Evolutionary conservation across 345 rosid genomes (phyloP).

Genomic region (Xanthoceras sorbifolium): DNA sequence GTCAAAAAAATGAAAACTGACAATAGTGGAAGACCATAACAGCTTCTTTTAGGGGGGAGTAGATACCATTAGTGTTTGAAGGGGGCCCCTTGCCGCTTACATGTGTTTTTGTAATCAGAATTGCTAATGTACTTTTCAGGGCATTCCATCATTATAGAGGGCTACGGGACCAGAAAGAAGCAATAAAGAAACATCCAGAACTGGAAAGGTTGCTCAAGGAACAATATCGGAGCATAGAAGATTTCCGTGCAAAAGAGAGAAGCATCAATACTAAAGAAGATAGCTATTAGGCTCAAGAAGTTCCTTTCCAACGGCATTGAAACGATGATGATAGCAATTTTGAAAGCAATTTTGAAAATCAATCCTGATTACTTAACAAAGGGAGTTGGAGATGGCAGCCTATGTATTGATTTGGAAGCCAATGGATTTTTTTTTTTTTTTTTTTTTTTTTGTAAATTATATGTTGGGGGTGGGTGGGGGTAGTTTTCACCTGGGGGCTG

Average conservation of each 20-base stretch:
- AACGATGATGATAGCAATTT: constrained; percentile 35
- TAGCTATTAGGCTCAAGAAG: constrained; percentile 23
- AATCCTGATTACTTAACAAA: constrained; percentile 18
- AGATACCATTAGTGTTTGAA: background rate
- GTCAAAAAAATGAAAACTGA: background rate
- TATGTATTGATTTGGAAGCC: constrained; percentile 14
- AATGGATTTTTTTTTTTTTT: constrained; percentile 20
- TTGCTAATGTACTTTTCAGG: constrained; percentile 43
- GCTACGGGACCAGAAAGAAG: constrained; percentile 39
- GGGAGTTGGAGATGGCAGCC: constrained; percentile 22
- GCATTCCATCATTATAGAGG: constrained; percentile 93
- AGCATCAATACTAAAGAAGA: constrained; percentile 36
- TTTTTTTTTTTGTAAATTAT: constrained; percentile 25
- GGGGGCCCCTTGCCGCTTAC: background rate
- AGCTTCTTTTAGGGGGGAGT: background rate
- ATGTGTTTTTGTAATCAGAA: background rate
- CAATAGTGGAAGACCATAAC: background rate
- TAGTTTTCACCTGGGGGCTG: constrained; percentile 24
- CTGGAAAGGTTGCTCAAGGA: constrained; percentile 76
- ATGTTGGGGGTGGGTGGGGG: constrained; percentile 30
- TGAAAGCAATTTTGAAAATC: constrained; percentile 25
- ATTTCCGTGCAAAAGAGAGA: constrained; percentile 68
- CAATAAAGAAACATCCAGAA: constrained; percentile 67
- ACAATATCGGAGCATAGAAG: constrained; percentile 63
- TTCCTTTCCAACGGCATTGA: background rate